Evolutionary conservation across 164 flowering plant genomes (phyloP).

Genomic region (Houttuynia cordata): DNA sequence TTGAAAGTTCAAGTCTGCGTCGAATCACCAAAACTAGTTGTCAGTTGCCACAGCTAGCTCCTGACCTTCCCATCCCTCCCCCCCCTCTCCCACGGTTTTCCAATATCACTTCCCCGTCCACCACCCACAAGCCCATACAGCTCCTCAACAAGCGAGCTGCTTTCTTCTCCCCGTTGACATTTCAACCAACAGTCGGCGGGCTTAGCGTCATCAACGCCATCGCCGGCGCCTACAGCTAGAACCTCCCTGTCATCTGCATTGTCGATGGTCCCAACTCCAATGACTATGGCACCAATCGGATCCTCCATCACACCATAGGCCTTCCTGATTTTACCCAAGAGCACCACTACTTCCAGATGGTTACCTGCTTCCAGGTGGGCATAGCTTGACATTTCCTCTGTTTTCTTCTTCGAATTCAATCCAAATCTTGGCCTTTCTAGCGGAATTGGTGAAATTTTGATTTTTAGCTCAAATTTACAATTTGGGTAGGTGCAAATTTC

Average conservation of each 20-base stretch:
- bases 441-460: no score
- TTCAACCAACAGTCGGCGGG: conserved; percentile 36
- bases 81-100: no score
- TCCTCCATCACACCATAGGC: conserved; percentile 88
- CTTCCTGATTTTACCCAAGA: conserved; percentile 78
- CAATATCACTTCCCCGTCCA: no score
- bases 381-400: neutral
- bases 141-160: no score
- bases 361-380: conserved; percentile 61
- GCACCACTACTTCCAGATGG: conserved; percentile 64
- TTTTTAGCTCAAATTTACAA: no score
- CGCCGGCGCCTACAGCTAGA: conserved; percentile 91
- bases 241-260: conserved; percentile 66
- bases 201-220: conserved; percentile 79
- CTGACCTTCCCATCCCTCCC: no score
- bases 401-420: neutral
- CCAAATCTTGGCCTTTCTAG: neutral
- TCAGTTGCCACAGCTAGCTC: no score
- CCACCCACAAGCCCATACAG: no score
- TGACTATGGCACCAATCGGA: conserved; percentile 71
- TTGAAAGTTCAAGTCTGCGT: no score
- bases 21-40: no score
- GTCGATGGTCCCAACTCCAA: conserved; percentile 91
- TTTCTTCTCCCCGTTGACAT: no score
- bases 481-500: no score